Evolutionary conservation across 805 yeast species (phyloP).

Genomic region (Candida xiaguanensis): DNA sequence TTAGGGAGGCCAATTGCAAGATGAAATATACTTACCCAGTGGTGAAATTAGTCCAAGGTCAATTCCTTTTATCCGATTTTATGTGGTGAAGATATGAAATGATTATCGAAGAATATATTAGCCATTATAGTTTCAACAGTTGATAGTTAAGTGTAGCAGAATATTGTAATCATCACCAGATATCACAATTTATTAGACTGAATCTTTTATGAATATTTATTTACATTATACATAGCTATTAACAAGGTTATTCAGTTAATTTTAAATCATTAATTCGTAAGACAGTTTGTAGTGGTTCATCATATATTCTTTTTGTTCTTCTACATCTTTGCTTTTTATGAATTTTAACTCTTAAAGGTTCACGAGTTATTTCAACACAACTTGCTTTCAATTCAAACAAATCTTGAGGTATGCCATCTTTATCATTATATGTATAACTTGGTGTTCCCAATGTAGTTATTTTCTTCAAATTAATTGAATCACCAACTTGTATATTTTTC

Average conservation of each 20-base stretch:
- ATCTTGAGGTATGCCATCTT: slow-evolving; percentile 20
- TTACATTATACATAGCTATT: background rate
- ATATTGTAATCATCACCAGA: background rate
- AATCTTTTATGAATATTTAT: background rate
- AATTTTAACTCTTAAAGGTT: slow-evolving; percentile 56
- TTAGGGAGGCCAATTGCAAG: no score
- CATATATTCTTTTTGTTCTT: slow-evolving; percentile 70
- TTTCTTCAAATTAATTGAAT: slow-evolving; percentile 65
- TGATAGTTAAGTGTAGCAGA: background rate
- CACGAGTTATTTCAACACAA: slow-evolving; percentile 83
- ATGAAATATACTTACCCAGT: no score
- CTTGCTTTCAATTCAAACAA: slow-evolving; percentile 65
- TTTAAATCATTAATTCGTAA: slow-evolving; percentile 71
- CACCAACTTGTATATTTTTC: slow-evolving; percentile 80
- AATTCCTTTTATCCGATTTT: no score
- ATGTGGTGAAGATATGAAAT: no score
- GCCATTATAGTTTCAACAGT: no score
- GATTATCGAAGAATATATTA: no score
- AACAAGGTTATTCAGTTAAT: slow-evolving; percentile 25
- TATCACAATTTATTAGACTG: background rate
- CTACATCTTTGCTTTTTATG: slow-evolving; percentile 72
- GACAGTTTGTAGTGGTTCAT: slow-evolving; percentile 73
- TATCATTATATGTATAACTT: slow-evolving; percentile 49
- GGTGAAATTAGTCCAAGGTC: no score
- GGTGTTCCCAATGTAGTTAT: slow-evolving; percentile 84